Base-by-base conservation (phyloP, 768 basidiomycete species). In the Lyophyllum shimeji region DNA sequence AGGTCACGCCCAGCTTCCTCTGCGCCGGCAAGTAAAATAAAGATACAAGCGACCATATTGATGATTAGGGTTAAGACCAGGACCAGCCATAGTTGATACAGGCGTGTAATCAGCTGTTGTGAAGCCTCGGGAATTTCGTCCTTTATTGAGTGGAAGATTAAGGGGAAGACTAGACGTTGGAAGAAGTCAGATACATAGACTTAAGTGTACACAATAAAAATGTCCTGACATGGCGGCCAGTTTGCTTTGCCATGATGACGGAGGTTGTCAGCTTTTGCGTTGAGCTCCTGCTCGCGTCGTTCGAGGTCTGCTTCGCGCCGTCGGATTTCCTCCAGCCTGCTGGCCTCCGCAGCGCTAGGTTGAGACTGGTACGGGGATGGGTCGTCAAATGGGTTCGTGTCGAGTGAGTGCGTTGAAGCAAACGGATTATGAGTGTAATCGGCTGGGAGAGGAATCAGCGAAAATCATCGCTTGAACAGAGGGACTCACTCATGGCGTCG, bases 21-120 rank as follows among this genome's bases (percentile, higher is more conserved):
- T 46, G 84, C 81, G 53, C 95, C 95, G 6, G 87, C 79, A 46
- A 90, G 75, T 61, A 98, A 82, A 60, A 98, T 77, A 65, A 90
- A 82, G 66, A 98, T 87, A 69, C 91, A 95, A 24, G 91, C 90
- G 50, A 98, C 78, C 76, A 97, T 81, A 76, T 99, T 99, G 67
- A 98, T 60, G 66, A 95, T 70, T 50, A 98, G 77, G 7, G 94
- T 95, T 37, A 73, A 82, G 21, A 86, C 65, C 21, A 99, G 88
- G 59, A 94, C 85, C 43, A 98, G 86, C 97, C 97, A 99, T 64
- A 98, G 82, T 66, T 93, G 87, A 69, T 91, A 98, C 57, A 99
- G 74, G 34, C 93, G 85, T 46, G 87, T 89, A 62, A 98, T 88
- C 58, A 94, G 82, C 3, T 84, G 78, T 59, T 84, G 85, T 54